A percentile compares a stretch with the other conserved stretches of the same genome.
These are phyloP conservation scores for Salvia hispanica DNA, from an alignment of 257 asterid species.

Conservation along the genomic window DNA sequence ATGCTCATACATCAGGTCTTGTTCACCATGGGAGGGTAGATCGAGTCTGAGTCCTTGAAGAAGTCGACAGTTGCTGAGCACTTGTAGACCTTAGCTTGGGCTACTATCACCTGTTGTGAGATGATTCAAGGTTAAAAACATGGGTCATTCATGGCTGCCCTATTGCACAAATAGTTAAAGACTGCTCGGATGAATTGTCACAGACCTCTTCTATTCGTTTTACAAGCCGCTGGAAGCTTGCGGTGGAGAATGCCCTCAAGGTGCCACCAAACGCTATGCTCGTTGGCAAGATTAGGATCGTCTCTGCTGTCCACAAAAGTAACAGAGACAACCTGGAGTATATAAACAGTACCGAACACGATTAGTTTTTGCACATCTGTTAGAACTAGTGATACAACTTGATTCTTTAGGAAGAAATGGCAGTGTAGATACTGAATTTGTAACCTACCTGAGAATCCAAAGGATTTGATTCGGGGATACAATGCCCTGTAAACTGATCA, in stretches of 20 bases:
- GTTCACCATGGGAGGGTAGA: conserved; percentile 85
- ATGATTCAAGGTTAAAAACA: background rate
- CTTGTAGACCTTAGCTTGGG: conserved; percentile 72
- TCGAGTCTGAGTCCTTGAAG: conserved; percentile 58
- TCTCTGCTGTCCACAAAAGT: conserved; percentile 68
- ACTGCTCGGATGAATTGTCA: background rate
- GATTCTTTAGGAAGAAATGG: background rate
- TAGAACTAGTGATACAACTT: background rate
- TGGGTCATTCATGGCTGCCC: background rate
- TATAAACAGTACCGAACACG: background rate
- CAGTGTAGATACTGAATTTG: background rate
- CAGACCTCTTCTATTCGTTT: conserved; percentile 79
- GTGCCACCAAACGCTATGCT: conserved; percentile 72
- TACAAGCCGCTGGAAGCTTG: conserved; percentile 61
- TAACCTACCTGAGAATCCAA: conserved; percentile 79
- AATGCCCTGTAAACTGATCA: conserved; percentile 81
- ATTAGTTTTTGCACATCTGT: background rate
- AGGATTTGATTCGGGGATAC: conserved; percentile 87
- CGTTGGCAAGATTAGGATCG: conserved; percentile 42
- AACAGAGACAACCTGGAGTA: conserved; percentile 73
- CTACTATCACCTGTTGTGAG: conserved; percentile 60
- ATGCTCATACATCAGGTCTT: conserved; percentile 66
- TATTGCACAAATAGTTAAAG: background rate
- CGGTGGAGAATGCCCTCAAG: conserved; percentile 75
- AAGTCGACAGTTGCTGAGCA: conserved; percentile 82